Evolutionary conservation across 2,329 filamentous ascomycete species (phyloP).

Genomic region (Diaporthe caulivora): DNA sequence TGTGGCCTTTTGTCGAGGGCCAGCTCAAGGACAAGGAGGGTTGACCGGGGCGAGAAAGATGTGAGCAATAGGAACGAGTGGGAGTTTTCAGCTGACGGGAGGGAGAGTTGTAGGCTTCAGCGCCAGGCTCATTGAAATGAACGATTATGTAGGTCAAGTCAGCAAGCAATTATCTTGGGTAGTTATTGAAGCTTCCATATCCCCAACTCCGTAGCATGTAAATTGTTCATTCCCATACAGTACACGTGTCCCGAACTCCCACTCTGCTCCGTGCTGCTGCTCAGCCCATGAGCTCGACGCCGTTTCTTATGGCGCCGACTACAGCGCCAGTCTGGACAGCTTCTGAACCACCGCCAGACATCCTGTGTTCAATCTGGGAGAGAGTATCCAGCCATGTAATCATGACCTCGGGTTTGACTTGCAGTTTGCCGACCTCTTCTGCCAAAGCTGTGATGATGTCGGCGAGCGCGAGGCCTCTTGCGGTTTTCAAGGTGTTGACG

Average conservation of each 20-base stretch:
- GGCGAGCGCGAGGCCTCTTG: conserved; percentile 88
- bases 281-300: conserved; percentile 76
- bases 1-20: conserved; percentile 28
- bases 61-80: neutral
- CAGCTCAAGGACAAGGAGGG: neutral
- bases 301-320: conserved; percentile 88
- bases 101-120: neutral
- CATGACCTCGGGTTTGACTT: conserved; percentile 88
- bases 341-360: conserved; percentile 90
- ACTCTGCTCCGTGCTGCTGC: neutral
- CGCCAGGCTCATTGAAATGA: neutral
- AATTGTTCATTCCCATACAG: neutral
- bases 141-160: conserved; percentile 13
- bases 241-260: neutral
- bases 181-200: conserved; percentile 16
- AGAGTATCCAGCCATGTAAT: conserved; percentile 92
- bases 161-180: conserved; percentile 22
- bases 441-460: conserved; percentile 91
- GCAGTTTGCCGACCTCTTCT: conserved; percentile 84
- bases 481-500: conserved; percentile 87
- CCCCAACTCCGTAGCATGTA: conserved; percentile 37
- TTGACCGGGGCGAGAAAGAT: neutral
- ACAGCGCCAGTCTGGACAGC: conserved; percentile 91
- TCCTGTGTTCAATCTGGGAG: conserved; percentile 91
- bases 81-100: neutral